These are phyloP conservation scores for Skeletonema tropicum DNA, from an alignment of 108 stramenopile species.

Conservation along the genomic window DNA sequence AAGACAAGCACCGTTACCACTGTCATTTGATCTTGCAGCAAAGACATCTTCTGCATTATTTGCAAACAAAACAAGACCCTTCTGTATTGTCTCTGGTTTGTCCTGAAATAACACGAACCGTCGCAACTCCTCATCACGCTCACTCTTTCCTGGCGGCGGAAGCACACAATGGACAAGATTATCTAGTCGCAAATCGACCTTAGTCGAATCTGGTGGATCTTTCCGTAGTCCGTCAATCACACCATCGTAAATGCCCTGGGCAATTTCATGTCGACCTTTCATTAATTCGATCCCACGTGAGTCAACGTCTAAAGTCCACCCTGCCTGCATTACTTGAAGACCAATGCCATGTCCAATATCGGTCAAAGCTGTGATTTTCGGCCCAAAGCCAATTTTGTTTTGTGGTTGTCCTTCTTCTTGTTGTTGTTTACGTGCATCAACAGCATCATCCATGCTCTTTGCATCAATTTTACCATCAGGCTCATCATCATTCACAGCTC, in stretches of 20 bases:
- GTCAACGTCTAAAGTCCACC: conserved; percentile 11
- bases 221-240: conserved; percentile 2
- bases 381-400: neutral
- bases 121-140: conserved; percentile 14
- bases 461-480: neutral
- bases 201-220: conserved; percentile 14
- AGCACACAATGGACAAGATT: conserved; percentile 19
- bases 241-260: neutral
- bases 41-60: conserved; percentile 37
- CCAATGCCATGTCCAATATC: conserved; percentile 39
- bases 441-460: neutral
- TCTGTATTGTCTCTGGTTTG: conserved; percentile 7
- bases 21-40: conserved; percentile 17
- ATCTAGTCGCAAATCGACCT: conserved; percentile 1
- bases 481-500: neutral
- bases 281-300: conserved; percentile 27
- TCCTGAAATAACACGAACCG: conserved; percentile 20
- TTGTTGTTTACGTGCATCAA: too few relatives aligned
- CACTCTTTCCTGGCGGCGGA: neutral
- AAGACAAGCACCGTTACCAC: conserved; percentile 3
- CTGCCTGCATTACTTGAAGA: conserved; percentile 28
- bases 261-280: conserved; percentile 19
- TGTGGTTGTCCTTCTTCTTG: neutral
- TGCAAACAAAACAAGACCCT: conserved; percentile 24
- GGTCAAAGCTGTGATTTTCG: conserved; percentile 20